Evolutionary conservation across 2,329 filamentous ascomycete genomes (phyloP).

Genomic region (Pochonia chlamydosporia): DNA sequence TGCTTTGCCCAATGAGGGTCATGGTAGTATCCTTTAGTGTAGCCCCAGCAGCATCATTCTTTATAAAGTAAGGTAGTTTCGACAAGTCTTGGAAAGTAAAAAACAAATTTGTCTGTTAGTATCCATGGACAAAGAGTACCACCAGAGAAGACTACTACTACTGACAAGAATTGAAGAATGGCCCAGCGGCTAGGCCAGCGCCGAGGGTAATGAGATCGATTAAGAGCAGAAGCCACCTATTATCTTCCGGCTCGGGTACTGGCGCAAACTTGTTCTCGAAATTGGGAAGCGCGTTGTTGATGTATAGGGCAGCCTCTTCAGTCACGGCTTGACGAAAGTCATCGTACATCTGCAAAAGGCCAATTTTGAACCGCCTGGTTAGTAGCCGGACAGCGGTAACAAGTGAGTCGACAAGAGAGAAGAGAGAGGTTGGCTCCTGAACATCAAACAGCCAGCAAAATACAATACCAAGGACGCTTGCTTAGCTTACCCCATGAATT

Average conservation of each 20-base stretch:
- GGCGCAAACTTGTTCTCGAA: conserved; percentile 15
- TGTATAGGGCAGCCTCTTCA: conserved; percentile 8
- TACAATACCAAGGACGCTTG: too few species aligned
- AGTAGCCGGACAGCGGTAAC: too few species aligned
- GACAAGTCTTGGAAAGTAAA: conserved; percentile 7
- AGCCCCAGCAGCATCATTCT: conserved; percentile 2
- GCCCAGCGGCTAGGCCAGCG: conserved; percentile 14
- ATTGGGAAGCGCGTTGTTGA: conserved; percentile 11
- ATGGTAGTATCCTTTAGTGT: conserved; percentile 21
- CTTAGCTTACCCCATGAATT: conserved; percentile 12
- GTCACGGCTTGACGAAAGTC: conserved; percentile 6
- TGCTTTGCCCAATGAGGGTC: conserved; percentile 18
- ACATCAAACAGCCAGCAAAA: too few species aligned
- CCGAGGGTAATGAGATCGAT: conserved; percentile 24
- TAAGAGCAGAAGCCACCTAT: conserved; percentile 21
- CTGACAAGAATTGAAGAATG: conserved; percentile 12
- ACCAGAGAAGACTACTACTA: conserved; percentile 7
- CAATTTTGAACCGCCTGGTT: background rate
- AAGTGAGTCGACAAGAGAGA: too few species aligned
- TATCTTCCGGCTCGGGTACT: conserved; percentile 6
- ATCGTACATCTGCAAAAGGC: conserved; percentile 3
- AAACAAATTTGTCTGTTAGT: background rate
- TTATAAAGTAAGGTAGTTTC: conserved; percentile 2
- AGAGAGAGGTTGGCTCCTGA: too few species aligned
- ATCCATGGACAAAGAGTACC: background rate